Evolutionary conservation across 306 rosid genomes (phyloP).

Genomic region (Dryas alaskensis): DNA sequence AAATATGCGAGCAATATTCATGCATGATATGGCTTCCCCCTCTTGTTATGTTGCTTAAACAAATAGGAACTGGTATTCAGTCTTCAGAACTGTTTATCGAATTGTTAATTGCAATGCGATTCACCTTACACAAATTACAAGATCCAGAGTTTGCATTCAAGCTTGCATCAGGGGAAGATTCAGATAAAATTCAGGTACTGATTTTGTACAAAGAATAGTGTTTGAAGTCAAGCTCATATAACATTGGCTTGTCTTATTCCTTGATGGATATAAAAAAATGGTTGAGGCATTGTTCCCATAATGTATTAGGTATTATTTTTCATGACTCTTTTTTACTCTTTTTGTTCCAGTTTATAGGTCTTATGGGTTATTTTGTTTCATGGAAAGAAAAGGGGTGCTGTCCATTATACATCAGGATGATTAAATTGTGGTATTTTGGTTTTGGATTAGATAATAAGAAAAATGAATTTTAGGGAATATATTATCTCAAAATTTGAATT

Average conservation of each 20-base stretch:
- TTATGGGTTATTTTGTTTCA: neutral
- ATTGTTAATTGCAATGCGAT: constrained; percentile 62
- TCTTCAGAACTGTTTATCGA: constrained; percentile 40
- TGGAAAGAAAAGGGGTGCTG: neutral
- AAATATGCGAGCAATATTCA: constrained; percentile 70
- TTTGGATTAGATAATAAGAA: neutral
- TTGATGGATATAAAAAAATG: neutral
- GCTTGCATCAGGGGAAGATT: constrained; percentile 57
- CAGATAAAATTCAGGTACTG: constrained; percentile 66
- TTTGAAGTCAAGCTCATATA: neutral
- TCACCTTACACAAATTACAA: constrained; percentile 66
- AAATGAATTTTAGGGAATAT: neutral
- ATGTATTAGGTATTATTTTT: neutral
- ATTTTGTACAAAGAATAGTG: constrained; percentile 13
- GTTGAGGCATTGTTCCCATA: neutral
- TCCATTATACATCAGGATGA: neutral
- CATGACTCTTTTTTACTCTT: neutral
- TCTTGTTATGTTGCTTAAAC: constrained; percentile 52
- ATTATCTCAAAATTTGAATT: neutral
- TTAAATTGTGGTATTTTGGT: neutral
- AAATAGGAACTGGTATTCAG: constrained; percentile 29
- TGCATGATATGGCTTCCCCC: constrained; percentile 85
- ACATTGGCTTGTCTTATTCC: neutral
- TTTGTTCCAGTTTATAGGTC: neutral
- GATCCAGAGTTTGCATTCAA: constrained; percentile 73